Percentiles rank a stretch among this genome's conserved stretches.
These are phyloP conservation scores for Wallacemonas sp. DNA, from an alignment of 208 protist genomes.

Conservation along the genomic window DNA sequence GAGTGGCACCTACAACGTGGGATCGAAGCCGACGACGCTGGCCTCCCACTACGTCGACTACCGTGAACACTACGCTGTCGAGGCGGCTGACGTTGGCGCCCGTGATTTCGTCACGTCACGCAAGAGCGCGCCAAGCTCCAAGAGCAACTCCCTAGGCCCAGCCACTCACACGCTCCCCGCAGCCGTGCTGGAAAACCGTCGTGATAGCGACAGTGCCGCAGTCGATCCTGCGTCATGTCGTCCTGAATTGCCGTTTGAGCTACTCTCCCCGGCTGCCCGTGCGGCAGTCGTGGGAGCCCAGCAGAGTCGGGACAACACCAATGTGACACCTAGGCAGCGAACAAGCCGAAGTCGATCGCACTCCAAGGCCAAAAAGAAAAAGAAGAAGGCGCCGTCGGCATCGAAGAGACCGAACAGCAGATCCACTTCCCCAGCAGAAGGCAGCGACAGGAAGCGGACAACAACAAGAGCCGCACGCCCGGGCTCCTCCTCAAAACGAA, in stretches of 20 bases:
- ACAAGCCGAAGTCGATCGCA: conserved; percentile 4
- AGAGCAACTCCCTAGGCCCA: not conserved
- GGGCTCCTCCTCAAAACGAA: not conserved
- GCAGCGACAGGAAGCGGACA: not conserved
- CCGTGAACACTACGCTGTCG: conserved; percentile 70
- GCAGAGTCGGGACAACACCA: not conserved
- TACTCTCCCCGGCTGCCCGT: conserved; percentile 5
- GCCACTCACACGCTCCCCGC: not conserved
- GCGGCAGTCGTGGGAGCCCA: conserved; percentile 1
- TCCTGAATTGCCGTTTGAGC: conserved; percentile 5
- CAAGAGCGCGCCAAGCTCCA: not conserved
- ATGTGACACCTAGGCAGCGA: not conserved
- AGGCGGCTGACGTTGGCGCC: conserved; percentile 21
- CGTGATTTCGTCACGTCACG: not conserved
- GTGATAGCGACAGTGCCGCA: conserved; percentile 10
- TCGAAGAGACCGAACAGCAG: conserved; percentile 1
- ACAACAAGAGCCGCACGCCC: not conserved
- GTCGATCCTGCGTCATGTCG: not conserved
- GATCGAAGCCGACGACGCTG: conserved; percentile 47
- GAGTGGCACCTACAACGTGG: conserved; percentile 80
- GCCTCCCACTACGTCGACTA: conserved; percentile 63
- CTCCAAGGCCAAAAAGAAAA: conserved; percentile 15
- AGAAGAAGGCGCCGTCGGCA: conserved; percentile 6
- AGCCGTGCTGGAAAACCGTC: not conserved
- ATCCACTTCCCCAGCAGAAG: not conserved